Evolutionary conservation across 179 eudicot genomes (phyloP), one percentile per base, ranked within the genome.

Genomic region (Sideroxylon spinosum): DNA sequence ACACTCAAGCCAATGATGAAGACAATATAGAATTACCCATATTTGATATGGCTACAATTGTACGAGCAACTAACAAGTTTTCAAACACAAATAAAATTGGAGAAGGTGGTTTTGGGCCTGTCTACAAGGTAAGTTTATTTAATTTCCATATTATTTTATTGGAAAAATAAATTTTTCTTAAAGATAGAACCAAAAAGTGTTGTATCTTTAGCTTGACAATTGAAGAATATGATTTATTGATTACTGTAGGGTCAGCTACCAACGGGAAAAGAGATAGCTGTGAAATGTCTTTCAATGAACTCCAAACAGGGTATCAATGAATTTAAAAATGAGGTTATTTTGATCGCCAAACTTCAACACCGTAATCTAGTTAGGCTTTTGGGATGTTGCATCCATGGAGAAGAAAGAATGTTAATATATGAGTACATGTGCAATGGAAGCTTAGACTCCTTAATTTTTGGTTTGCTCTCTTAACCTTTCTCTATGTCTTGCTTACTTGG

Each of bases 41-140:
- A 0, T 79, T 37, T 20, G 46, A 73, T 53, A 68, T 79, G 17
- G 32, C 2, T 26, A 79, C 72, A 3, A 26, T 79, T 23, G 17
- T 16, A 2, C 26, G 9, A 8, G 81, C 81, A 10, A 79, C 81
- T 2, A 57, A 79, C 4, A 71, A 71, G 22, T 79, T 79, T 32
- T 71, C 76, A 11, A 0, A 25, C 4, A 67, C 61, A 29, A 49
- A 71, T 23, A 72, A 66, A 63, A 52, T 81, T 53, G 83, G 83
- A 66, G 60, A 76, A 72, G 83, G 83, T 76, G 83, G 83, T 55
- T 81, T 81, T 63, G 83, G 83, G 22, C 14, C 72, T 3, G 79
- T 81, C 13, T 71, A 76, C 22, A 77, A 76, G 84, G 84, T 78
- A 71, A 56, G 28, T 71, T 25, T 49, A 50, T 71, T 71, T 1